Evolutionary conservation across 2,329 filamentous ascomycete species (phyloP).

Genomic region (Beauveria sp.): DNA sequence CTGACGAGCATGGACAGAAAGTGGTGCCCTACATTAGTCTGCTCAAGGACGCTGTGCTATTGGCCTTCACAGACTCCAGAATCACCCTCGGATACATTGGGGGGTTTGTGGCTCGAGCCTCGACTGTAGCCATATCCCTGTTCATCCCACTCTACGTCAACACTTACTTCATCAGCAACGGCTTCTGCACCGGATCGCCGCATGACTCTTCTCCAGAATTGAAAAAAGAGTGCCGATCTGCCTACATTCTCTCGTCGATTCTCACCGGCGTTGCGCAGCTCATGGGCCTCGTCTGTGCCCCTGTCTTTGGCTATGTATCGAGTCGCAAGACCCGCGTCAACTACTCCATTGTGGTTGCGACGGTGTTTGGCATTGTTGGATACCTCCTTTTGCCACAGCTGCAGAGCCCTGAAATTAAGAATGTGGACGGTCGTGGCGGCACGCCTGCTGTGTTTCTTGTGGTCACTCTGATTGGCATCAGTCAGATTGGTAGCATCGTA

Average conservation of each 20-base stretch:
- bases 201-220: constrained; percentile 62
- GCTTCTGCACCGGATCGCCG: constrained; percentile 64
- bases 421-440: constrained; percentile 58
- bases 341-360: constrained; percentile 64
- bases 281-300: constrained; percentile 75
- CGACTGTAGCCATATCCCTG: constrained; percentile 87
- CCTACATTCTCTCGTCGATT: constrained; percentile 81
- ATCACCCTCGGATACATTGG: constrained; percentile 87
- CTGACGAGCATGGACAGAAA: constrained; percentile 22
- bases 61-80: constrained; percentile 67
- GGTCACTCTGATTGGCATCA: constrained; percentile 76
- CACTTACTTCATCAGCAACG: constrained; percentile 75
- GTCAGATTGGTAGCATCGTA: constrained; percentile 93
- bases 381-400: constrained; percentile 73
- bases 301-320: constrained; percentile 80
- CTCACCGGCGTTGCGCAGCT: constrained; percentile 86
- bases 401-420: constrained; percentile 63
- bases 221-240: constrained; percentile 75
- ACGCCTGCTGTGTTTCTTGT: constrained; percentile 64
- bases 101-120: constrained; percentile 89
- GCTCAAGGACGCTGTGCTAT: constrained; percentile 53
- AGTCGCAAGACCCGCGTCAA: constrained; percentile 60
- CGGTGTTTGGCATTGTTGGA: constrained; percentile 66
- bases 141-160: constrained; percentile 94
- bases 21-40: constrained; percentile 52